Evolutionary conservation across 1,139 yeast genomes (phyloP), one percentile per base, ranked within the genome.

Genomic region (Taphrina populina): DNA sequence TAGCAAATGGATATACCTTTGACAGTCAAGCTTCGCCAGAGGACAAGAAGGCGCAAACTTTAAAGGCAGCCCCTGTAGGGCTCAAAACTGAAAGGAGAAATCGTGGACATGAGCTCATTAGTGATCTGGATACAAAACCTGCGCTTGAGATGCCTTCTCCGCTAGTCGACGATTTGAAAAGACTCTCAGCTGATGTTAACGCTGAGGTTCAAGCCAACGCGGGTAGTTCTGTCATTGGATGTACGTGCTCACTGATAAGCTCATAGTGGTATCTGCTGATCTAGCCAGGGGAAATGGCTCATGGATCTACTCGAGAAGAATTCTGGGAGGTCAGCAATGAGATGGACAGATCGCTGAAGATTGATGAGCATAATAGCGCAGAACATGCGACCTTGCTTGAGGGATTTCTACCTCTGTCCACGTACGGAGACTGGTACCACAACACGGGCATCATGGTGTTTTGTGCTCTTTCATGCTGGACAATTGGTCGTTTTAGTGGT

Each of bases 381-480:
- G 47, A 41, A n/a, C 47, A 41, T 19, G 36, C 27, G 47, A 39
- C 54, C 6, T 2, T 20, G 24, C 24, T 49, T 8, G 54, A 49
- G 24, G 39, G 27, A 11, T 17, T 24, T 11, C 46, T 49, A 11
- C 54, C 54, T n/a, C 44, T 34, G 19, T 19, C 36, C 23, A 21
- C 49, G 6, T 87, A 84, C 64, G 98, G 98, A 56, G 96, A 92
- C 66, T 92, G 98, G 97, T 92, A 83, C 67, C 98, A 92, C 68
- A 83, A 84, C 61, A 82, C 84, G 13, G 96, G 79, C 0, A 76
- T 80, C 45, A 73, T 88, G 61, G 71, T 83, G 26, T 70, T 77
- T 5, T 86, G 85, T 1, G 88, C 84, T 0, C 66, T 84, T 11
- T 68, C 84, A 19, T 85, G 95, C 1, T 90, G 94, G 83, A 62